These are phyloP conservation scores for Russula virescens DNA, from an alignment of 768 basidiomycete species.

Conservation along the genomic window DNA sequence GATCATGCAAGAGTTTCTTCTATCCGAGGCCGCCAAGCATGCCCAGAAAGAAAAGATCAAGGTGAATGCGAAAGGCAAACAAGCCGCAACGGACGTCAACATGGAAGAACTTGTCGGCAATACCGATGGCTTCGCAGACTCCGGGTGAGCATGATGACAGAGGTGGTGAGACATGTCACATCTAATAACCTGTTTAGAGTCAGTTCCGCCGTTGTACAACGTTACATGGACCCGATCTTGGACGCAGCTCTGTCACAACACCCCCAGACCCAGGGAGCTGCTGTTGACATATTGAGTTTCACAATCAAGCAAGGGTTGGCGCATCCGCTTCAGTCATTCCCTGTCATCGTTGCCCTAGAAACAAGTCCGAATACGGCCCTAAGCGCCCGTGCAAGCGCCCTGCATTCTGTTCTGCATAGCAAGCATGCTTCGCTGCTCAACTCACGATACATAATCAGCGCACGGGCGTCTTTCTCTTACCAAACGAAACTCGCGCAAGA, in stretches of 20 bases:
- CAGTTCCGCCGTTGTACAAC: slow-evolving; percentile 90
- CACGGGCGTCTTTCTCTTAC: slow-evolving; percentile 77
- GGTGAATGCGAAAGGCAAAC: slow-evolving; percentile 36
- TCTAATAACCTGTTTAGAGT: slow-evolving; percentile 48
- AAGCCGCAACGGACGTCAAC: slow-evolving; percentile 49
- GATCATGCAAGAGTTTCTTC: slow-evolving; percentile 89
- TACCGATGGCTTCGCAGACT: slow-evolving; percentile 93
- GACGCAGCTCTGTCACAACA: slow-evolving; percentile 72
- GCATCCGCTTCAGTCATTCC: slow-evolving; percentile 93
- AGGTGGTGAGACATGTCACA: background rate
- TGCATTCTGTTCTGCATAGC: slow-evolving; percentile 76
- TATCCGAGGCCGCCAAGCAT: slow-evolving; percentile 78
- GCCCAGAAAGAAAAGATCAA: slow-evolving; percentile 60
- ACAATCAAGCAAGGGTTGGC: slow-evolving; percentile 94
- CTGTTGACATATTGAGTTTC: slow-evolving; percentile 87
- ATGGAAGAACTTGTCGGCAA: slow-evolving; percentile 95
- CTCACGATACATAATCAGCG: slow-evolving; percentile 75
- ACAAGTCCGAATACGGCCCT: slow-evolving; percentile 60
- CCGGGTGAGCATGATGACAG: slow-evolving; percentile 56
- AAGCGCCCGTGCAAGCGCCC: slow-evolving; percentile 67
- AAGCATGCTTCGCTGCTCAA: slow-evolving; percentile 91
- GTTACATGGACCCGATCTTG: slow-evolving; percentile 79
- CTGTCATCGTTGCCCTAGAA: slow-evolving; percentile 89
- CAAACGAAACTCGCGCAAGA: slow-evolving; percentile 53
- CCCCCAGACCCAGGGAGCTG: slow-evolving; percentile 66